phyloP scores from a whole-genome alignment of 768 basidiomycete genomes.

The Pulveroboletus sp. region DNA sequence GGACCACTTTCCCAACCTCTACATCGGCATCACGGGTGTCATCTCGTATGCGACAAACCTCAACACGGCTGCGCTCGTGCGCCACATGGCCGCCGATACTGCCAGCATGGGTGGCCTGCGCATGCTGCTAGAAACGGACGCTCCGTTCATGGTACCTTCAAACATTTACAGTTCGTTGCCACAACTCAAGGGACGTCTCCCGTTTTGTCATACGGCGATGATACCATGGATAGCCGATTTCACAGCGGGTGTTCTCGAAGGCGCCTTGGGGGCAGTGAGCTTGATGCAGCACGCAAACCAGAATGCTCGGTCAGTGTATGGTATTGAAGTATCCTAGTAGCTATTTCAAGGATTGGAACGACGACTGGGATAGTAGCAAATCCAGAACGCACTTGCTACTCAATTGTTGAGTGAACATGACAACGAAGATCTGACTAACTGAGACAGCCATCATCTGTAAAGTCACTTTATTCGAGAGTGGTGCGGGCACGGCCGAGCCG shows the following conservation, averaged over 20 bases:
- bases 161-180: constrained; percentile 64
- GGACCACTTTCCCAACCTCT: constrained; percentile 76
- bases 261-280: constrained; percentile 49
- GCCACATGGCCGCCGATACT: constrained; percentile 39
- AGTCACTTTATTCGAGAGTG: no score
- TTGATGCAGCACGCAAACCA: constrained; percentile 62
- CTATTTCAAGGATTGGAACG: no score
- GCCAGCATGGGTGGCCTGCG: constrained; percentile 33
- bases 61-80: constrained; percentile 69
- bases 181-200: constrained; percentile 53
- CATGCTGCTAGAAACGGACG: constrained; percentile 80
- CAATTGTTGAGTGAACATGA: no score
- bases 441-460: no score
- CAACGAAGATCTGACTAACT: no score
- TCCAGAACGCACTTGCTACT: no score
- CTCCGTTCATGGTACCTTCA: constrained; percentile 82
- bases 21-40: constrained; percentile 85
- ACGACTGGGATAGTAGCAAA: no score
- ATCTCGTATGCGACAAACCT: constrained; percentile 75
- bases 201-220: constrained; percentile 77
- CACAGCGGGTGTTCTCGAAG: constrained; percentile 47
- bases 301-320: constrained; percentile 65
- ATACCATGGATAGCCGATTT: constrained; percentile 84
- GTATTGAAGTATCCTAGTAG: constrained; percentile 21
- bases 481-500: no score